phyloP scores from a whole-genome alignment of 1,284 basidiomycete genomes.

The Exobasidium cylindrosporum region DNA sequence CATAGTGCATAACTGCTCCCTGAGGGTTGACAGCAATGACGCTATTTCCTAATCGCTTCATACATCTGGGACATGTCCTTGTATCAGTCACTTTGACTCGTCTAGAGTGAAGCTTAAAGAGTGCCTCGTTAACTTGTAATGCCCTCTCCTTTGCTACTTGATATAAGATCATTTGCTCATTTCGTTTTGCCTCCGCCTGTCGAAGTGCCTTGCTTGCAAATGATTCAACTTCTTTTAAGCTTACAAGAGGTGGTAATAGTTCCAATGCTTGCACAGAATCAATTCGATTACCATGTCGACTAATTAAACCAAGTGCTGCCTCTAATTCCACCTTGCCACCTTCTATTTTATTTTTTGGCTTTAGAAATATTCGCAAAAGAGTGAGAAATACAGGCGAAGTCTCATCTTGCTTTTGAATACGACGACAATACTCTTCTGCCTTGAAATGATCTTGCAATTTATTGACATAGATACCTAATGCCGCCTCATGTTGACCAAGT shows the following conservation, averaged over 20 bases:
- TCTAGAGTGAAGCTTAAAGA: constrained; percentile 73
- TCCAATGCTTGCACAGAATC: constrained; percentile 76
- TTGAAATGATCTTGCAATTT: constrained; percentile 73
- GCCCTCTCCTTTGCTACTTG: constrained; percentile 69
- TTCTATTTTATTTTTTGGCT: constrained; percentile 58
- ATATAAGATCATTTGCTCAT: constrained; percentile 59
- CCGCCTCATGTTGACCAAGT: constrained; percentile 84
- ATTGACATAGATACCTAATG: constrained; percentile 87
- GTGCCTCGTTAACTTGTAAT: constrained; percentile 68
- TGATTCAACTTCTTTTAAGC: constrained; percentile 70
- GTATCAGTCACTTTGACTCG: constrained; percentile 85
- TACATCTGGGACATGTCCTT: constrained; percentile 90
- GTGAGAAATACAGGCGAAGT: constrained; percentile 70
- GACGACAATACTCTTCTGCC: constrained; percentile 68
- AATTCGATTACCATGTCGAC: constrained; percentile 74
- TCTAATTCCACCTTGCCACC: constrained; percentile 27
- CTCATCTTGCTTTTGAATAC: constrained; percentile 21
- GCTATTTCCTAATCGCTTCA: constrained; percentile 87
- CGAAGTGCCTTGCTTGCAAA: constrained; percentile 59
- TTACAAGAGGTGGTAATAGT: constrained; percentile 81
- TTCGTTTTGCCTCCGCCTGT: constrained; percentile 23
- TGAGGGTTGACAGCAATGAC: constrained; percentile 77
- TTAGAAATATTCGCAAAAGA: constrained; percentile 81
- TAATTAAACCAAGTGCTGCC: constrained; percentile 79
- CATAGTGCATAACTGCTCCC: constrained; percentile 47